Evolutionary conservation across 2,329 filamentous ascomycete species (phyloP).

Genomic region (Sclerotinia trifoliorum): DNA sequence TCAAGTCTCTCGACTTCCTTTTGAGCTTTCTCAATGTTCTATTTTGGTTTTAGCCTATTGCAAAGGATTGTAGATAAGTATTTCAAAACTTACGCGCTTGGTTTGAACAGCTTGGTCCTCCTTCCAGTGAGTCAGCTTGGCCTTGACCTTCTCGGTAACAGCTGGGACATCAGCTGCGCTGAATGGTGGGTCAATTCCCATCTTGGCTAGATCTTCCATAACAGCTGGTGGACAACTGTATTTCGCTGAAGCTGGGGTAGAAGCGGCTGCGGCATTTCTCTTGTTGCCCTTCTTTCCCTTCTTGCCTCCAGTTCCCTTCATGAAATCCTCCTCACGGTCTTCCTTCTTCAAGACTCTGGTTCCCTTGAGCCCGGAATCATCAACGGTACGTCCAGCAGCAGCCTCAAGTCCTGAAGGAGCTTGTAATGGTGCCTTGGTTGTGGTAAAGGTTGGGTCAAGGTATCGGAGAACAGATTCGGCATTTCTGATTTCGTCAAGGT

Average conservation of each 20-base stretch:
- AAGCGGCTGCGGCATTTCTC: constrained; percentile 48
- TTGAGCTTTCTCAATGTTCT: constrained; percentile 97
- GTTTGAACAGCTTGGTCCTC: constrained; percentile 86
- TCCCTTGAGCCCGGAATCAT: constrained; percentile 81
- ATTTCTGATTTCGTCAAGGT: constrained; percentile 86
- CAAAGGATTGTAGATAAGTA: neutral
- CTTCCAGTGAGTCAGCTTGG: constrained; percentile 91
- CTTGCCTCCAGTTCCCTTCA: constrained; percentile 68
- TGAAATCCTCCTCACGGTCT: constrained; percentile 88
- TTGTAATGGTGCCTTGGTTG: constrained; percentile 65
- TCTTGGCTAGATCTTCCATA: constrained; percentile 82
- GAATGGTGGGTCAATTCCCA: constrained; percentile 86
- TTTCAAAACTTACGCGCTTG: constrained; percentile 65
- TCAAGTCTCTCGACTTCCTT: constrained; percentile 92
- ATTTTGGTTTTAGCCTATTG: constrained; percentile 39
- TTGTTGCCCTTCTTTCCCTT: constrained; percentile 90
- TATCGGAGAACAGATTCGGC: constrained; percentile 85
- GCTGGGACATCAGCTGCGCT: constrained; percentile 76
- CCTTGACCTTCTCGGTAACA: constrained; percentile 84
- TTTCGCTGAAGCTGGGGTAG: constrained; percentile 49
- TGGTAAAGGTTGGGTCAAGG: constrained; percentile 73
- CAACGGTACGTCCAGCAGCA: constrained; percentile 77
- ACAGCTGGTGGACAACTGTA: constrained; percentile 90
- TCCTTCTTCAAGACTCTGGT: constrained; percentile 82
- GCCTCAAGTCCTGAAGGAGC: constrained; percentile 74